Percentiles rank a stretch among this genome's conserved stretches.
phyloP scores from a whole-genome alignment of 495 filamentous ascomycete genomes.

The Neurospora discreta region DNA sequence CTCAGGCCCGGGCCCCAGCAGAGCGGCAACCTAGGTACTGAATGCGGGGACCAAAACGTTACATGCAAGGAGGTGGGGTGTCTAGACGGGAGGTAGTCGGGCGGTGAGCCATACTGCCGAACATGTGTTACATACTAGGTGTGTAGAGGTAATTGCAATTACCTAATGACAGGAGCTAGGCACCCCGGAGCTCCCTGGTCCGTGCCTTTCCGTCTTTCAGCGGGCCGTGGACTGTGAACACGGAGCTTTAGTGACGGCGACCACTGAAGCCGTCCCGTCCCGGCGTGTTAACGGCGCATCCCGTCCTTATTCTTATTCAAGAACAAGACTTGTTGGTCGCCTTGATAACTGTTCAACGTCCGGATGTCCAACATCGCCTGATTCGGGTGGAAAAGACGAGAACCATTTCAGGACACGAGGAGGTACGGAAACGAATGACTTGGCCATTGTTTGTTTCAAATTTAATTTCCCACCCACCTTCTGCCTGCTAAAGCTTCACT shows the following conservation, averaged over 20 bases:
- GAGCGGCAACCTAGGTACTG: too few relatives aligned
- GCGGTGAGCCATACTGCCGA: conserved; percentile 14
- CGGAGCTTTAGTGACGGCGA: neutral
- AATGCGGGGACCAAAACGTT: conserved; percentile 5
- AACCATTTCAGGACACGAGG: neutral
- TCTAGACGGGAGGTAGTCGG: conserved; percentile 4
- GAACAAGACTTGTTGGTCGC: neutral
- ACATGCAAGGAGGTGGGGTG: conserved; percentile 8
- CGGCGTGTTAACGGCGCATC: neutral
- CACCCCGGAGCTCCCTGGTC: neutral
- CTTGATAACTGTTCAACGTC: neutral
- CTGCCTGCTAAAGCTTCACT: neutral
- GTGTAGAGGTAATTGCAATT: neutral
- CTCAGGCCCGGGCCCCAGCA: neutral
- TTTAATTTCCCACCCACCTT: neutral
- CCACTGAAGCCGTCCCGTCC: neutral
- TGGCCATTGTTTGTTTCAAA: neutral
- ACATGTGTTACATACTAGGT: neutral
- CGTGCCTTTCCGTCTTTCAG: neutral
- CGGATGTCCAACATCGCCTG: neutral
- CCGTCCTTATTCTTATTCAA: neutral
- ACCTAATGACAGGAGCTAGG: neutral
- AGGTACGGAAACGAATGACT: neutral
- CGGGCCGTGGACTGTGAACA: neutral
- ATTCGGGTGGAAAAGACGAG: neutral